Percentiles rank a stretch among this genome's conserved stretches.
Conservation (phyloP, 768 basidiomycete species). For the Psilocybe cubensis region DNA sequence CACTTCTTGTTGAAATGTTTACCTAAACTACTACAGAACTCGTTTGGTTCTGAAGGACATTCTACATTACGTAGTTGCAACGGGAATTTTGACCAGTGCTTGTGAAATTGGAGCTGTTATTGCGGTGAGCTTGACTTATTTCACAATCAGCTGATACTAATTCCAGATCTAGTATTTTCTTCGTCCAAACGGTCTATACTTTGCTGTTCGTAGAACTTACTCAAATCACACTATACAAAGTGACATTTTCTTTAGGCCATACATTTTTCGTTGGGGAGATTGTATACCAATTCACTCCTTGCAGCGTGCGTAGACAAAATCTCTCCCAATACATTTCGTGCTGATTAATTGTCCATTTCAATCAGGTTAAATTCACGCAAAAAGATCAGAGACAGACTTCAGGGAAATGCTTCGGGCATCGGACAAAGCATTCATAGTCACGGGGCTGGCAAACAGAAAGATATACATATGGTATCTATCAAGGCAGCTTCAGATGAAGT, state of each 20-base stretch:
- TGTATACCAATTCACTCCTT: background rate
- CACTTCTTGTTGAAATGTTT: background rate
- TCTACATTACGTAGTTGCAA: background rate
- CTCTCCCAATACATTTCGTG: too few species aligned
- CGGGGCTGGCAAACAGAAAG: background rate
- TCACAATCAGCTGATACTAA: background rate
- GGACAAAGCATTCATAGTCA: too few species aligned
- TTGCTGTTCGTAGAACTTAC: background rate
- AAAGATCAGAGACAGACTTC: background rate
- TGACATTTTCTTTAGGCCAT: background rate
- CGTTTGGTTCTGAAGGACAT: background rate
- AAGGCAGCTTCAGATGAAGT: background rate
- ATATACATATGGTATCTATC: background rate
- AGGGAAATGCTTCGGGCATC: too few species aligned
- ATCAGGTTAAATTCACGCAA: background rate
- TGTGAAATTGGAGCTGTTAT: background rate
- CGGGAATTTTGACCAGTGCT: background rate
- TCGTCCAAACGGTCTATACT: background rate
- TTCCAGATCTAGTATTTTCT: too few species aligned
- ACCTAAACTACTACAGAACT: background rate
- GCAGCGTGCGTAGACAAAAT: background rate
- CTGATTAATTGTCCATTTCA: too few species aligned
- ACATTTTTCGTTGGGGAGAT: background rate
- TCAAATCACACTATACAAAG: background rate
- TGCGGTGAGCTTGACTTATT: background rate